A percentile compares a stretch with the other conserved stretches of the same genome.
Evolutionary conservation across 345 rosid species (phyloP).

Genomic region (Pistacia atlantica): DNA sequence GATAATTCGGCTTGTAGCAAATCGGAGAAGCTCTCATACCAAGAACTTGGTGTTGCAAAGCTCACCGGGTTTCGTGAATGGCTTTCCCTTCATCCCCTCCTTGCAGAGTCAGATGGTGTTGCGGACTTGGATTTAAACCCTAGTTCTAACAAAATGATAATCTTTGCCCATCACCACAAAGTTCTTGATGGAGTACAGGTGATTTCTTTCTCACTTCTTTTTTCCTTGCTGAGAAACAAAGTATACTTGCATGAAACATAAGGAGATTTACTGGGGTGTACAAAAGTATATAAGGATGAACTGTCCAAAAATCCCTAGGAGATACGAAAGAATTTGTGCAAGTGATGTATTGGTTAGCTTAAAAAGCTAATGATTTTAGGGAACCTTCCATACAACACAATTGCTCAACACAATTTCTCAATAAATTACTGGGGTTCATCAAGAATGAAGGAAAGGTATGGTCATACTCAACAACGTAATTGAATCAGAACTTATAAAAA

Average conservation of each 20-base stretch:
- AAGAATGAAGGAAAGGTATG: not conserved
- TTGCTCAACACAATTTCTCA: too few species aligned
- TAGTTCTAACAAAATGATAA: conserved; percentile 69
- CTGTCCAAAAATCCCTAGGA: not conserved
- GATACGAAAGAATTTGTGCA: not conserved
- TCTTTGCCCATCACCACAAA: conserved; percentile 95
- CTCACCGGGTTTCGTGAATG: conserved; percentile 80
- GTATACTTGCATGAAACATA: not conserved
- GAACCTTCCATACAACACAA: too few species aligned
- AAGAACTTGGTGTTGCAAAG: conserved; percentile 96
- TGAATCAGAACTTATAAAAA: not conserved
- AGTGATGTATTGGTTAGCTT: not conserved
- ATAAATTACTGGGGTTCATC: not conserved
- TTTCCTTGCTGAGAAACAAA: not conserved
- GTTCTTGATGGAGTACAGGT: conserved; percentile 96
- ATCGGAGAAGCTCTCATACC: conserved; percentile 56
- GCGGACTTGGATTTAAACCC: conserved; percentile 45
- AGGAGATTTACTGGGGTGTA: not conserved
- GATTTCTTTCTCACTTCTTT: conserved; percentile 16
- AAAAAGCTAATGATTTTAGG: too few species aligned
- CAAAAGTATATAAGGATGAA: not conserved
- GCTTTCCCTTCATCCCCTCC: conserved; percentile 80
- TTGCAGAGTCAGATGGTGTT: conserved; percentile 46
- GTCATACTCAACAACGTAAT: not conserved
- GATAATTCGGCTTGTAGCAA: conserved; percentile 37